Base-by-base conservation (phyloP, 805 yeast genomes). In the Teunomyces funiuensis region DNA sequence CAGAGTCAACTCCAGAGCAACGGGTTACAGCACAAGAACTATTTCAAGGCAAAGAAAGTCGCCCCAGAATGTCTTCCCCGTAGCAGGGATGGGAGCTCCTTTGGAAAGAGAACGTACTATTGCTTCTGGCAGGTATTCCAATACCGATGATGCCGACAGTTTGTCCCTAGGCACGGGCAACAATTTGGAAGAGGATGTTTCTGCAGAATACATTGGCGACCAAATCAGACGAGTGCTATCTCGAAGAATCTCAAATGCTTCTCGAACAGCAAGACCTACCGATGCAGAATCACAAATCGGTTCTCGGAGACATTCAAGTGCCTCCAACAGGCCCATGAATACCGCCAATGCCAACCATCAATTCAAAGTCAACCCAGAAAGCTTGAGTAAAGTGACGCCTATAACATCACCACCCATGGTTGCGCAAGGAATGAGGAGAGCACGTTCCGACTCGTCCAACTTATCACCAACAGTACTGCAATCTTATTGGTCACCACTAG, bases 21-120 rank as follows among this genome's bases (percentile, higher is more conserved):
- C 55, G 11, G 38, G 45, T 1, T 16, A 16, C 13, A 44, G 50
- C 4, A 39, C 40, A 10, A 26, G 17, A 18, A 16, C 31, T 3
- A 25, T 37, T 7, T 13, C 15, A 20, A 28, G 28, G 22, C 43
- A 19, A 7, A 36, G 17, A 5, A 55, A 57, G 34, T 82, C 89
- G 1, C 95, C 91, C 3, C 77, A 77, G 18, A 88, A 88, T 45
- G 89, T 85, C 1, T 85, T 85, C 62, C 93, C 95, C 0, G 90
- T 85, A 2, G 70, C 71, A 50, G 91, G 87, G 1, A 84, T 85
- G 91, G 89, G 87, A 1, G 71, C 68, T 8, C 85, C 91, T 2
- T 57, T 77, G 30, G 62, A 60, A 19, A 65, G 75, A 40, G 90
- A 85, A 51, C 64, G 63, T 33, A 68, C 82, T 0, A 80, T 85